Evolutionary conservation across 2,329 filamentous ascomycete species (phyloP).

Genomic region (Exophiala sp.): DNA sequence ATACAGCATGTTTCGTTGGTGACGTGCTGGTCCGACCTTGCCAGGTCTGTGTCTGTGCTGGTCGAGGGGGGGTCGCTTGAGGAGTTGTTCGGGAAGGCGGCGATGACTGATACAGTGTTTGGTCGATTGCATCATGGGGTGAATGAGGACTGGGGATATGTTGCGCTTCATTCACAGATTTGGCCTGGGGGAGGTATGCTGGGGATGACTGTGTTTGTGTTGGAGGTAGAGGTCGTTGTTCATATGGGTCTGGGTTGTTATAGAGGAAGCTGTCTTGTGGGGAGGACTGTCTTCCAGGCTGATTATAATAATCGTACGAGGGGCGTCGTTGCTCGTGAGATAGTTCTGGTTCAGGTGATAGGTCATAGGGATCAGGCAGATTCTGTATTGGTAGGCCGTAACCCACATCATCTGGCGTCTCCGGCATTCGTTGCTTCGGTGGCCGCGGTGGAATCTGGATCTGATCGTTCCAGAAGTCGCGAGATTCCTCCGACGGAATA

Average conservation of each 20-base stretch:
- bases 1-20: slow-evolving; percentile 26
- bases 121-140: slow-evolving; percentile 1
- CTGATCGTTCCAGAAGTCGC: slow-evolving; percentile 22
- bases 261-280: neutral
- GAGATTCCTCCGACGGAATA: slow-evolving; percentile 13
- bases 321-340: slow-evolving; percentile 9
- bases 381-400: slow-evolving; percentile 16
- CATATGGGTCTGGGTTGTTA: slow-evolving; percentile 3
- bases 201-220: slow-evolving; percentile 46
- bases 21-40: slow-evolving; percentile 25
- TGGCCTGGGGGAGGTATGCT: slow-evolving; percentile 40
- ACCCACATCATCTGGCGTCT: slow-evolving; percentile 23
- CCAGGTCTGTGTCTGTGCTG: slow-evolving; percentile 13
- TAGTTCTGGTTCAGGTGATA: neutral
- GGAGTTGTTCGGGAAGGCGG: slow-evolving; percentile 11
- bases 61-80: slow-evolving; percentile 6
- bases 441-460: slow-evolving; percentile 19
- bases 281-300: neutral
- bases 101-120: slow-evolving; percentile 16
- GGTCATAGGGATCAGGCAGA: slow-evolving; percentile 16
- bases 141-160: slow-evolving; percentile 6
- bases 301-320: slow-evolving; percentile 6
- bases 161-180: neutral
- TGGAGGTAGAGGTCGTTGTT: slow-evolving; percentile 47
- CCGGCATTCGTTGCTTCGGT: slow-evolving; percentile 23